A percentile compares a stretch with the other conserved stretches of the same genome.
Evolutionary conservation across 2,329 filamentous ascomycete genomes (phyloP).

Genomic region (Clonostachys rosea): DNA sequence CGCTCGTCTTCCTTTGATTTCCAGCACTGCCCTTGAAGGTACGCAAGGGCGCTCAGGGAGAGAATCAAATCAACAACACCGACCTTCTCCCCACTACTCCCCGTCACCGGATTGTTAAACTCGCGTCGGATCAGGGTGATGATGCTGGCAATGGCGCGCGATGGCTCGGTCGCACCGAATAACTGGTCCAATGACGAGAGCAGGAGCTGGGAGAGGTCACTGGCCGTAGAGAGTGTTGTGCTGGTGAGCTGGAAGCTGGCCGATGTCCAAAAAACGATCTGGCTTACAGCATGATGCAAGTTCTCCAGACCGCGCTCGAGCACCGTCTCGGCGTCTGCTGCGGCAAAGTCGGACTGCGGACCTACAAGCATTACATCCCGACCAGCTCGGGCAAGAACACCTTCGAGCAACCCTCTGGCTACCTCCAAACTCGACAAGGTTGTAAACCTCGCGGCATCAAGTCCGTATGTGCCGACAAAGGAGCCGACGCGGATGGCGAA

Average conservation of each 20-base stretch:
- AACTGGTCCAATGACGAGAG: constrained; percentile 58
- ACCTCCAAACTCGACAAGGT: constrained; percentile 54
- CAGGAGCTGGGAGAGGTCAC: constrained; percentile 52
- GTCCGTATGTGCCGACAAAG: constrained; percentile 43
- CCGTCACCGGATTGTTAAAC: constrained; percentile 59
- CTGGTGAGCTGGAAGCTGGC: constrained; percentile 55
- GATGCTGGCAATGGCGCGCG: constrained; percentile 62
- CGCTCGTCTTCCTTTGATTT: constrained; percentile 45
- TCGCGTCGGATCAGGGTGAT: constrained; percentile 59
- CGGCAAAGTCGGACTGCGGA: constrained; percentile 39
- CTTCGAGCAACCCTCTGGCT: constrained; percentile 48
- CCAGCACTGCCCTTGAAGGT: constrained; percentile 54
- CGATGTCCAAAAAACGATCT: constrained; percentile 56
- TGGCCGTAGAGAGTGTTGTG: constrained; percentile 47
- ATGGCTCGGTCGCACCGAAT: constrained; percentile 66
- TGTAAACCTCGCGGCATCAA: constrained; percentile 49
- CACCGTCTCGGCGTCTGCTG: constrained; percentile 49
- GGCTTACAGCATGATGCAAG: constrained; percentile 52
- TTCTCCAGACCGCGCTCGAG: constrained; percentile 51
- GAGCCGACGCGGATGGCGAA: constrained; percentile 50
- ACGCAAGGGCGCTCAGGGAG: constrained; percentile 56
- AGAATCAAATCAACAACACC: constrained; percentile 57
- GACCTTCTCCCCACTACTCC: constrained; percentile 52
- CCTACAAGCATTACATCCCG: constrained; percentile 34
- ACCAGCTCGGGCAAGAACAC: constrained; percentile 46